Evolutionary conservation across 2,329 filamentous ascomycete genomes (phyloP).

Genomic region (Pyrenochaeta sp.): DNA sequence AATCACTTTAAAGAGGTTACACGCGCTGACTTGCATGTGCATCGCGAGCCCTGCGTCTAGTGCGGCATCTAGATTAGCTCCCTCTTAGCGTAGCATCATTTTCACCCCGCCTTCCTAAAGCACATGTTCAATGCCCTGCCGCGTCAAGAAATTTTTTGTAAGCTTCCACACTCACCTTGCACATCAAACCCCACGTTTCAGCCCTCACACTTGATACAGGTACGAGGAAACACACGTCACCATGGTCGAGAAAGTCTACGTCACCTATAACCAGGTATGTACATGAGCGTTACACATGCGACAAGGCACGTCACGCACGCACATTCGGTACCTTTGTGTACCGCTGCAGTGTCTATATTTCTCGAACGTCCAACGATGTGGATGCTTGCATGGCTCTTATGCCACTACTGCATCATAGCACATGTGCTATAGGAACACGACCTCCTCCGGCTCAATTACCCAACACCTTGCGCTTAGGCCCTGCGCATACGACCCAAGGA

Average conservation of each 20-base stretch:
- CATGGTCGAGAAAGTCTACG: constrained; percentile 55
- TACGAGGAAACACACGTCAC: constrained; percentile 18
- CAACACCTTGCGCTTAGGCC: background rate
- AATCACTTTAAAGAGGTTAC: background rate
- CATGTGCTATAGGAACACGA: background rate
- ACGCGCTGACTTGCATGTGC: background rate
- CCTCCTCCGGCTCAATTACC: background rate
- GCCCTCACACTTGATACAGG: background rate
- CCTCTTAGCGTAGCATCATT: background rate
- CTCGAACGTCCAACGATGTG: constrained; percentile 4
- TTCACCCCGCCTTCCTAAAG: background rate
- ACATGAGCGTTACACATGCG: constrained; percentile 16
- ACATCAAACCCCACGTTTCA: background rate
- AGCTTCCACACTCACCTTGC: constrained; percentile 4
- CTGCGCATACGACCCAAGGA: background rate
- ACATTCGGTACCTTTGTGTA: constrained; percentile 12
- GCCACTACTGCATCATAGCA: background rate
- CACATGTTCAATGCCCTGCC: background rate
- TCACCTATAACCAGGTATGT: constrained; percentile 55
- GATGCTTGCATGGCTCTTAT: background rate
- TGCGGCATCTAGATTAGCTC: background rate
- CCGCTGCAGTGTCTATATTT: constrained; percentile 11
- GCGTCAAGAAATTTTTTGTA: constrained; percentile 9
- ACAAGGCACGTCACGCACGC: constrained; percentile 9
- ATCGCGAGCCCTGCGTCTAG: background rate